Evolutionary conservation across 208 protist species (phyloP), one percentile per base, ranked within the genome.

Genomic region (Acanthamoeba divionensis): DNA sequence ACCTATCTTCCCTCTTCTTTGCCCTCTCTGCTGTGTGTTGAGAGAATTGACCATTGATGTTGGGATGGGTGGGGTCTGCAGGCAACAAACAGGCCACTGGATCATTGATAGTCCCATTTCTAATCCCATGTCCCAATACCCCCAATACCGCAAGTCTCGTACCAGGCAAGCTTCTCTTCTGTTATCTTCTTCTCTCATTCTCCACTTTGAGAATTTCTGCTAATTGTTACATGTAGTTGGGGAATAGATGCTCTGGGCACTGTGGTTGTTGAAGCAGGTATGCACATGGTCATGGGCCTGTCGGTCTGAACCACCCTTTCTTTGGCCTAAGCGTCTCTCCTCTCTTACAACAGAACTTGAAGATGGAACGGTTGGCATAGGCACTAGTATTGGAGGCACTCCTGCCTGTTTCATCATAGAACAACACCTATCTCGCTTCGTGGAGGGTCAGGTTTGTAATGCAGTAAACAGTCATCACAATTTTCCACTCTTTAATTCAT

Each of bases 331-430:
- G n/a, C n/a, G n/a, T n/a, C n/a, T n/a, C n/a, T n/a, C n/a, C n/a
- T n/a, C n/a, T n/a, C n/a, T n/a, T n/a, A n/a, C n/a, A n/a, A n/a
- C n/a, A 38, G 93, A 95, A 65, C 93, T 95, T 15, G 88, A 91
- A 13, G 89, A 94, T 69, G 93, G 93, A 13, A 94, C 90, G 4
- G 75, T 90, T 36, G 93, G 93, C 63, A 48, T 94, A 21, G 93
- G 93, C 18, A 93, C 93, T 21, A 91, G 86, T 66, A 95, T 94
- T 15, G 93, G 89, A 18, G 93, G 93, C 21, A 93, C 94, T 77
- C 93, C 93, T 6, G 93, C 90, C 12, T 95, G 93, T 66, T 95
- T 87, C 85, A 92, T 95, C 41, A 90, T 95, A 45, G 93, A 95
- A 82, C 86, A 93, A 36, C 93, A 95, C 67, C 67, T 95, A 38